Conservation (phyloP, 768 basidiomycete genomes). For the Leccinum boreale region DNA sequence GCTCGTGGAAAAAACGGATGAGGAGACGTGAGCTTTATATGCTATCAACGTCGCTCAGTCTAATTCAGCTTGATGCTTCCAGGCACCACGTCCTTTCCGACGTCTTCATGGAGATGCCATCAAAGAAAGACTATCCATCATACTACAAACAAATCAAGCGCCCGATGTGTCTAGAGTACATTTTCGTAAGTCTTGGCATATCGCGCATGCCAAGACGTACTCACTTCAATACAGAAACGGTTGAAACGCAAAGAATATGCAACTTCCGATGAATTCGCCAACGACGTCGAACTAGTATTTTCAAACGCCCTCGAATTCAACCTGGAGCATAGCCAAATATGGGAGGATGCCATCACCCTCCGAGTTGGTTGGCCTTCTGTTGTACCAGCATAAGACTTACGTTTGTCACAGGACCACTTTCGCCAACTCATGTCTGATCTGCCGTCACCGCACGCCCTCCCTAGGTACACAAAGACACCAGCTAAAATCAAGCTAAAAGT, state of each 20-base stretch:
- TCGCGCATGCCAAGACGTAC: not conserved
- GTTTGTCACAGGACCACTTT: conserved; percentile 58
- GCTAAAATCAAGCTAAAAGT: conserved; percentile 75
- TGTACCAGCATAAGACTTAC: conserved; percentile 8
- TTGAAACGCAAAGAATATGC: conserved; percentile 78
- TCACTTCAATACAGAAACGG: conserved; percentile 53
- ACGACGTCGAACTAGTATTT: conserved; percentile 88
- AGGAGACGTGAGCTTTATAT: conserved; percentile 47
- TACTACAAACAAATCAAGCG: conserved; percentile 81
- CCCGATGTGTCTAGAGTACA: conserved; percentile 74
- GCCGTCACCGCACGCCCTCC: conserved; percentile 60
- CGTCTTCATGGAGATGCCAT: conserved; percentile 84
- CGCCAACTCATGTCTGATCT: conserved; percentile 75
- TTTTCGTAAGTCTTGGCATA: conserved; percentile 54
- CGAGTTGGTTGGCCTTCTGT: conserved; percentile 43
- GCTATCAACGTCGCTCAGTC: not conserved
- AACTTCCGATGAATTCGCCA: conserved; percentile 66
- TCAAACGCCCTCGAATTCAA: conserved; percentile 88
- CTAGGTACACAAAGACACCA: conserved; percentile 55
- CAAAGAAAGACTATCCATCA: conserved; percentile 70
- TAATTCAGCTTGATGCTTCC: not conserved
- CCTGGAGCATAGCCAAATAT: conserved; percentile 77
- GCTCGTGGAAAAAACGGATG: conserved; percentile 67
- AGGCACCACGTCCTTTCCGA: conserved; percentile 67
- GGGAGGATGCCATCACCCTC: conserved; percentile 71